A percentile compares a stretch with the other conserved stretches of the same genome.
Conservation (phyloP, 2,329 filamentous ascomycete species). For the Thelonectria rubi region DNA sequence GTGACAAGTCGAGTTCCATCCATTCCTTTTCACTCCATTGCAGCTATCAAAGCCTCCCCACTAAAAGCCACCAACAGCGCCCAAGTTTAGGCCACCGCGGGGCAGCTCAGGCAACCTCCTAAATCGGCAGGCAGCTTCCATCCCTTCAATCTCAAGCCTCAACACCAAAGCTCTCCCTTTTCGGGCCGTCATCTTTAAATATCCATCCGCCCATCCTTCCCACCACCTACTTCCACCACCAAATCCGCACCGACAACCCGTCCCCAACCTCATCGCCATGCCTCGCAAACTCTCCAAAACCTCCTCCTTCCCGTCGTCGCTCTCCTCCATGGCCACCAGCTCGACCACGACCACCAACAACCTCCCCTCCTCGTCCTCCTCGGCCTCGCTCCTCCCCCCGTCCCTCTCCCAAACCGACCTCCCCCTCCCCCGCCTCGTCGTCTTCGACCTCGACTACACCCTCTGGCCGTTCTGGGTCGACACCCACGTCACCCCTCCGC, state of each 20-base stretch:
- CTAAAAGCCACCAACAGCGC: no score
- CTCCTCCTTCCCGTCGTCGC: constrained; percentile 35
- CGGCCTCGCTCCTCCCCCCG: constrained; percentile 44
- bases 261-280: constrained; percentile 32
- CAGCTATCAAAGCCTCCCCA: background rate
- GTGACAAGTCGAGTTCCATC: no score
- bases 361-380: constrained; percentile 45
- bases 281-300: constrained; percentile 47
- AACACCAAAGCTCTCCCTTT: constrained; percentile 13
- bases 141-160: constrained; percentile 1
- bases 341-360: constrained; percentile 25
- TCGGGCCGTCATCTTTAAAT: constrained; percentile 3
- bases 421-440: constrained; percentile 82
- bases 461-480: constrained; percentile 99
- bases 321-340: constrained; percentile 30
- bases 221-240: background rate
- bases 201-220: background rate
- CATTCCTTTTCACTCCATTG: no score
- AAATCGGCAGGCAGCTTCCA: constrained; percentile 1
- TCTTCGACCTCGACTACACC: constrained; percentile 97
- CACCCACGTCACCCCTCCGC: constrained; percentile 82
- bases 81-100: background rate
- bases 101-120: constrained; percentile 1
- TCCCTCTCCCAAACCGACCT: constrained; percentile 62
- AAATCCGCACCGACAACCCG: background rate